Evolutionary conservation across 768 basidiomycete genomes (phyloP).

Genomic region (Crassisporium funariophilum): DNA sequence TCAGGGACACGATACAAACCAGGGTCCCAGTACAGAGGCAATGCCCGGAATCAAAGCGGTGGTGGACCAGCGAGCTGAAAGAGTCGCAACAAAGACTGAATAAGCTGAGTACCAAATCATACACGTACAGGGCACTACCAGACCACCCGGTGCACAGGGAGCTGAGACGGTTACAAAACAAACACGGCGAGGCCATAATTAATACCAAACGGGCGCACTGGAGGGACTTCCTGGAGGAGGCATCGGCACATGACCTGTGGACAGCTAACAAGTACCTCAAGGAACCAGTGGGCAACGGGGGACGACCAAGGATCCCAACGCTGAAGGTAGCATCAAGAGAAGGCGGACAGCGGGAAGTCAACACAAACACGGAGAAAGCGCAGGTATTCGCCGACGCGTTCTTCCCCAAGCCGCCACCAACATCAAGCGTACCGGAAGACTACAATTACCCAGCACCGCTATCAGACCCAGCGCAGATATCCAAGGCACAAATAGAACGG

Average conservation of each 20-base stretch:
- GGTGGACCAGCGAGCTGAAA: not conserved
- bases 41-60: not conserved
- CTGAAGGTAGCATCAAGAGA: not conserved
- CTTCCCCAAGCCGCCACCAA: not conserved
- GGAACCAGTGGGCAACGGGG: conserved; percentile 16
- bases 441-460: not conserved
- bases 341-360: not conserved
- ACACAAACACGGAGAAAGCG: not conserved
- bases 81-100: not conserved
- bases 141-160: not conserved
- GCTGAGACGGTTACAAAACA: too few relatives aligned
- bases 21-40: not conserved
- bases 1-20: not conserved
- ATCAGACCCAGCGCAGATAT: not conserved
- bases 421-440: not conserved
- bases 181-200: not conserved
- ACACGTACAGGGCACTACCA: not conserved
- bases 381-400: not conserved
- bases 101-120: not conserved
- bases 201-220: conserved; percentile 12
- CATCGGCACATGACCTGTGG: conserved; percentile 11
- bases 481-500: conserved; percentile 19
- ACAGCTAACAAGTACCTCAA: conserved; percentile 16
- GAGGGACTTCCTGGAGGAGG: conserved; percentile 25
- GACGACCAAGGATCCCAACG: conserved; percentile 19